These are phyloP conservation scores for Xylogone sp. DNA, from an alignment of 2,329 filamentous ascomycete species.

Conservation along the genomic window DNA sequence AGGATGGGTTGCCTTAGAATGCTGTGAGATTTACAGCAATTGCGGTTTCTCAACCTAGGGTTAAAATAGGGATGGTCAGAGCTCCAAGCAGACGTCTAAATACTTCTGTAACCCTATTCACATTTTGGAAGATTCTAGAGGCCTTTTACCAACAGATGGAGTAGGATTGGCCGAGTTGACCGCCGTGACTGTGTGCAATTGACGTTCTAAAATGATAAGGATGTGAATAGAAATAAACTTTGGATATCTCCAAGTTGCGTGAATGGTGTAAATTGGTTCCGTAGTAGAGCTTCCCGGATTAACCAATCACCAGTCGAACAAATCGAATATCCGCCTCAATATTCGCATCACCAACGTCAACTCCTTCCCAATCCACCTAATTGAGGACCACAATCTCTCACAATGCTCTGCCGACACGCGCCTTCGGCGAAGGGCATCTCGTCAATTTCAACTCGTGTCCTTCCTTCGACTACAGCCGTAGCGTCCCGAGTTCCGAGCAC, in stretches of 20 bases:
- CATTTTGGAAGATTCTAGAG: slow-evolving; percentile 8
- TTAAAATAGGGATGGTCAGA: slow-evolving; percentile 9
- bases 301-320: slow-evolving; percentile 2
- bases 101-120: slow-evolving; percentile 16
- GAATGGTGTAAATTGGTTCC: slow-evolving; percentile 29
- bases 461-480: slow-evolving; percentile 23
- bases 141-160: slow-evolving; percentile 6
- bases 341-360: slow-evolving; percentile 20
- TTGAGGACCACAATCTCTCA: slow-evolving; percentile 28
- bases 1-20: no score
- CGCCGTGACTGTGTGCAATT: no score
- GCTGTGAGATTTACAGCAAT: background rate
- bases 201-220: no score
- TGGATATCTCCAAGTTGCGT: slow-evolving; percentile 8
- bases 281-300: slow-evolving; percentile 30
- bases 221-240: no score
- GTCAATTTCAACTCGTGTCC: slow-evolving; percentile 23
- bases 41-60: background rate
- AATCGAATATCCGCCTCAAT: slow-evolving; percentile 5
- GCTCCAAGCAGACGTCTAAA: slow-evolving; percentile 36
- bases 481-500: slow-evolving; percentile 24
- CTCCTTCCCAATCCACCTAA: slow-evolving; percentile 20
- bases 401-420: slow-evolving; percentile 32
- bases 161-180: background rate
- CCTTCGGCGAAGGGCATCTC: slow-evolving; percentile 26